These are phyloP conservation scores for Colletotrichum trifolii DNA, from an alignment of 2,329 filamentous ascomycete genomes.

Conservation along the genomic window DNA sequence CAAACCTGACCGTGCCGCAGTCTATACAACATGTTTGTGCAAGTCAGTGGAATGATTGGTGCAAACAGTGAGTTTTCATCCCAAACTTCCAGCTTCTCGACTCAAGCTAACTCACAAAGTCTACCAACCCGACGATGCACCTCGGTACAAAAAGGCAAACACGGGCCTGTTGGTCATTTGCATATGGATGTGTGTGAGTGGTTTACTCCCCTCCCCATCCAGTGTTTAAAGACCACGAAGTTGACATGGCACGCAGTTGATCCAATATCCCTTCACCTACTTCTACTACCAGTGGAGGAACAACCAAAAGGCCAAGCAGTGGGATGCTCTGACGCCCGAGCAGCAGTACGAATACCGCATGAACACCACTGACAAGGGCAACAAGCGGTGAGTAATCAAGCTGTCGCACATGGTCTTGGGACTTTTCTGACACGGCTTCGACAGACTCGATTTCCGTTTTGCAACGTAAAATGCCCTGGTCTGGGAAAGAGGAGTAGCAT, in stretches of 20 bases:
- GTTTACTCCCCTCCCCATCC: too few relatives aligned
- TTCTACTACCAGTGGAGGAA: conserved; percentile 54
- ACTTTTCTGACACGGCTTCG: background rate
- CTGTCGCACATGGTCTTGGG: rapidly evolving
- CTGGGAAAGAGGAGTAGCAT: too few relatives aligned
- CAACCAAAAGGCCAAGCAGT: conserved; percentile 48
- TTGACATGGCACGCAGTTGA: conserved; percentile 42
- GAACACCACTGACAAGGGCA: conserved; percentile 57
- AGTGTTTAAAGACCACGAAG: rapidly evolving
- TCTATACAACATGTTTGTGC: conserved; percentile 63
- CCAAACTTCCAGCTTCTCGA: background rate
- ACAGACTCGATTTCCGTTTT: conserved; percentile 34
- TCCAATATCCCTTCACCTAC: conserved; percentile 51
- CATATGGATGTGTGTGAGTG: conserved; percentile 53
- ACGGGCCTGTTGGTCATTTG: conserved; percentile 50
- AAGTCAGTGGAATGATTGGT: conserved; percentile 49
- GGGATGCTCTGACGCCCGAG: conserved; percentile 52
- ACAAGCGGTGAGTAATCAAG: conserved; percentile 50
- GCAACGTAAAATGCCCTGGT: conserved; percentile 1
- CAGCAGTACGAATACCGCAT: conserved; percentile 54
- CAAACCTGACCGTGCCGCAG: background rate
- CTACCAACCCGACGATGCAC: conserved; percentile 49
- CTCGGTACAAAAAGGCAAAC: conserved; percentile 52
- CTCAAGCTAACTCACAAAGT: conserved; percentile 38
- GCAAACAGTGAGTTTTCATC: conserved; percentile 43